Conservation (phyloP, 2,329 filamentous ascomycete species). For the Alternaria gaisen region DNA sequence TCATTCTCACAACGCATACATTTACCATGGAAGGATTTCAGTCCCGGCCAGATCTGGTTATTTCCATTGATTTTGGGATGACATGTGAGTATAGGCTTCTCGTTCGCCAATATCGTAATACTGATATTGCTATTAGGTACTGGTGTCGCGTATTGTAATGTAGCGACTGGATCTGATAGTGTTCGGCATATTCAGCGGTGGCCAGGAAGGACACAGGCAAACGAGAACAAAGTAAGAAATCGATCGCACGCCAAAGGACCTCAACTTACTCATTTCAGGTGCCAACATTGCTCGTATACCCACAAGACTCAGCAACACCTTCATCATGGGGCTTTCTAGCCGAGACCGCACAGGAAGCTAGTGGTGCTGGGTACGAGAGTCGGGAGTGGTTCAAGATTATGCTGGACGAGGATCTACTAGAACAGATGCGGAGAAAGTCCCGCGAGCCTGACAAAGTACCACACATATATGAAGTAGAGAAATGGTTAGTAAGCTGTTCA, state of each 20-base stretch:
- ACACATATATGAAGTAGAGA: constrained; percentile 58
- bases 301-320: constrained; percentile 46
- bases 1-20: not conserved
- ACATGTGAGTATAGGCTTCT: not conserved
- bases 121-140: constrained; percentile 28
- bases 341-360: constrained; percentile 45
- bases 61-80: constrained; percentile 5
- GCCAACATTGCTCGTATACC: constrained; percentile 61
- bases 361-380: constrained; percentile 54
- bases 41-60: not conserved
- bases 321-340: constrained; percentile 65
- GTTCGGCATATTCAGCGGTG: constrained; percentile 57
- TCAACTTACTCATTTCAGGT: constrained; percentile 39
- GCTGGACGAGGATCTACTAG: constrained; percentile 56
- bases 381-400: constrained; percentile 66
- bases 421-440: constrained; percentile 17
- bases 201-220: constrained; percentile 61
- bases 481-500: constrained; percentile 48
- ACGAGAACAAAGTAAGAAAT: constrained; percentile 58
- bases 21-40: not conserved
- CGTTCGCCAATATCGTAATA: rapidly evolving
- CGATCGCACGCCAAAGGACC: not conserved
- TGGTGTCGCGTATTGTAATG: constrained; percentile 49
- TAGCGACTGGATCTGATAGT: constrained; percentile 40
- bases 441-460: constrained; percentile 24